Percentiles rank a stretch among this genome's conserved stretches.
These are phyloP conservation scores for Tolypocladium tropicale DNA, from an alignment of 2,329 filamentous ascomycete genomes.

Conservation along the genomic window DNA sequence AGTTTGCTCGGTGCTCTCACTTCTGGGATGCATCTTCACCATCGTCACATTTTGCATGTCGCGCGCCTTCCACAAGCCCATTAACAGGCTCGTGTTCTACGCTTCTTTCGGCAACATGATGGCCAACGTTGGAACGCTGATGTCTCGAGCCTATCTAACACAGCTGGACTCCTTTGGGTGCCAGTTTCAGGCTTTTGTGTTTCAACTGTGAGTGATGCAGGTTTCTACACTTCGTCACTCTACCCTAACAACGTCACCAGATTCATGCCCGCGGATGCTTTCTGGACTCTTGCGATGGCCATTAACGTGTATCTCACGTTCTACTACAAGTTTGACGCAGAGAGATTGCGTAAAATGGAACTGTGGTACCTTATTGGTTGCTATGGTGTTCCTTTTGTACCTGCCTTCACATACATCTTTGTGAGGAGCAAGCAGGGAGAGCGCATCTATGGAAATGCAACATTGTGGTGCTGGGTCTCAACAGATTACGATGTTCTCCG, in stretches of 20 bases:
- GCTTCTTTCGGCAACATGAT: slow-evolving; percentile 74
- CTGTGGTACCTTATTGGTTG: slow-evolving; percentile 58
- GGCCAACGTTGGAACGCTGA: slow-evolving; percentile 65
- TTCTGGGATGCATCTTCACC: slow-evolving; percentile 61
- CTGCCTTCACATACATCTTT: slow-evolving; percentile 58
- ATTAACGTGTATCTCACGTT: slow-evolving; percentile 77
- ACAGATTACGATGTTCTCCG: slow-evolving; percentile 59
- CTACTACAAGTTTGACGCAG: slow-evolving; percentile 60
- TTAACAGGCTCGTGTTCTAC: slow-evolving; percentile 77
- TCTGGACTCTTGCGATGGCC: slow-evolving; percentile 75
- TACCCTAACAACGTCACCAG: slow-evolving; percentile 26
- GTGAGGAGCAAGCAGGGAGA: slow-evolving; percentile 39
- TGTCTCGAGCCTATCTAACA: slow-evolving; percentile 51
- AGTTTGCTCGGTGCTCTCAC: slow-evolving; percentile 57
- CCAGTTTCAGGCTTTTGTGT: slow-evolving; percentile 67
- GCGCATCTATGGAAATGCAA: slow-evolving; percentile 63
- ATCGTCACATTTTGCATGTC: slow-evolving; percentile 59
- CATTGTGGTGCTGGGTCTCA: slow-evolving; percentile 73
- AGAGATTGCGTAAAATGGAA: slow-evolving; percentile 56
- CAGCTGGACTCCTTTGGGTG: slow-evolving; percentile 42
- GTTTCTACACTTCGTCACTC: not conserved
- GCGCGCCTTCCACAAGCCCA: slow-evolving; percentile 71
- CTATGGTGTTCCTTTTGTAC: slow-evolving; percentile 64
- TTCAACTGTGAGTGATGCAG: slow-evolving; percentile 58
- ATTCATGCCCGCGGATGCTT: slow-evolving; percentile 68